Evolutionary conservation across 1,284 basidiomycete species (phyloP), one percentile per base, ranked within the genome.

Genomic region (Cryptococcus sp.): DNA sequence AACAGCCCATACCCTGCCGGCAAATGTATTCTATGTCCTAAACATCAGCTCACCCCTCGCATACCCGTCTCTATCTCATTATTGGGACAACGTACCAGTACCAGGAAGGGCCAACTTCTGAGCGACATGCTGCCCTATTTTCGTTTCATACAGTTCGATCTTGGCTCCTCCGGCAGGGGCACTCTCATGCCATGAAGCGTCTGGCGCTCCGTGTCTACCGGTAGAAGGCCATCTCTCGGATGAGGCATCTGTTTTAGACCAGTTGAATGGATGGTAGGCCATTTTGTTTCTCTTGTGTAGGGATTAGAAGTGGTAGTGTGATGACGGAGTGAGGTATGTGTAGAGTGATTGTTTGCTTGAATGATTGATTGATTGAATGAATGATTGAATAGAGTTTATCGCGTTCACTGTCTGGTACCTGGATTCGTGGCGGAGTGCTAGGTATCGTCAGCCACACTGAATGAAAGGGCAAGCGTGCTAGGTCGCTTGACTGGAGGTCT

Each of bases 1-100:
- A 61, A 72, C 14, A 73, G 39, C 32, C 55, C 60, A 52, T 72
- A 73, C 2, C 62, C 62, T 0, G 45, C 41, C 0, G 71, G 71
- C 32, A 73, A 22, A 2, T 52, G 53, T 14, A 64, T 55, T 10
- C 57, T 37, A 34, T 60, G 60, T 41, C 4, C 44, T 37, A 16
- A 53, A 56, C 39, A n/a, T 45, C 34, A 44, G 45, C 43, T 10
- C 19, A 31, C 32, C 46, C 5, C 44, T 7, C 7, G 4, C 21
- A 32, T 55, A 36, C 50, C 36, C 39, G 22, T 28, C 7, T n/a
- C n/a, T n/a, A n/a, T n/a, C n/a, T n/a, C n/a, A n/a, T n/a, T n/a
- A n/a, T n/a, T n/a, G n/a, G n/a, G n/a, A n/a, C n/a, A n/a, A n/a
- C n/a, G n/a, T n/a, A n/a, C n/a, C n/a, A n/a, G n/a, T n/a, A n/a